Base-by-base conservation (phyloP, 495 filamentous ascomycete species). In the Penicillium crystallinum region DNA sequence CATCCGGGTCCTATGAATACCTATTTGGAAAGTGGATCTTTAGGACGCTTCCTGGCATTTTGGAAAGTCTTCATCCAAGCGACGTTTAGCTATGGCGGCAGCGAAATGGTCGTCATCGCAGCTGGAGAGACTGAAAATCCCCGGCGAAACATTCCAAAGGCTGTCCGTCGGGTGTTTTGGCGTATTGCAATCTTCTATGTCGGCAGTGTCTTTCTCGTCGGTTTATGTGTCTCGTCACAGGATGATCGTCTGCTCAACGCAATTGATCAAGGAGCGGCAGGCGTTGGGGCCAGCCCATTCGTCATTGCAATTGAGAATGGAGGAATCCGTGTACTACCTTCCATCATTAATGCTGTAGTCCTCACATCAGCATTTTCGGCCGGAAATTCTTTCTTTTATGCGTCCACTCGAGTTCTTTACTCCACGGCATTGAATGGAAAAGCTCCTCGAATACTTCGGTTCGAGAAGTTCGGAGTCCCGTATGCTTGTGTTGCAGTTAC, bases 91-190 rank as follows among this genome's bases (percentile, higher is more conserved):
- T 83, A 80, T 54, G 72, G 71, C 18, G 80, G 78, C n/a, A 76
- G 77, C n/a, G 87, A 92, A 63, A 76, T 85, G 57, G 79, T 89
- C 22, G 85, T 81, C 43, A 77, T 93, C 12, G 86, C 90, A 0
- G 89, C 86, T 11, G 87, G 87, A 52, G 90, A 95, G 67, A 82
- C 87, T 7, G 76, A 77, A n/a, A 87, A 88, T 57, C 90, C 90
- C 0, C 73, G 82, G 35, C 77, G 78, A 54, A 83, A 83, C 33
- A 84, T 95, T 48, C 89, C 89, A 34, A 79, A 79, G 57, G 90
- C 90, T n/a, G 82, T 83, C 4, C 83, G 82, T 27, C 82, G 87
- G 51, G 85, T 88, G 23, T 91, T 93, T 68, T 88, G 85, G 77
- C 84, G 90, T 47, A 89, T 95, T 62, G 59, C 82, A 34, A 77